These are phyloP conservation scores for Diospyros lotus DNA, from an alignment of 148 eudicot genomes.

Conservation along the genomic window DNA sequence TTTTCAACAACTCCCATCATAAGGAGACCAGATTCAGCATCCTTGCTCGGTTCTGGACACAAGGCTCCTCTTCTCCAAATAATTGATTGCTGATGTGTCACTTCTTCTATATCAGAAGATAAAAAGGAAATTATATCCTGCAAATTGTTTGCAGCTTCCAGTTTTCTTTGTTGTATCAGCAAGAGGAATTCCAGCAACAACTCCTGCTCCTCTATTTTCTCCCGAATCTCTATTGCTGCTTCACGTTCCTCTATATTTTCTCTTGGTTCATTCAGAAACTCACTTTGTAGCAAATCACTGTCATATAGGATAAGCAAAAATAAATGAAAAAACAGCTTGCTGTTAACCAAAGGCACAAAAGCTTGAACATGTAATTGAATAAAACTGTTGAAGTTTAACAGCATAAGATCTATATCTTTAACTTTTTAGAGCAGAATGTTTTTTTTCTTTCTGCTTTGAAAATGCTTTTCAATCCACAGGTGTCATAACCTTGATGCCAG, in stretches of 20 bases:
- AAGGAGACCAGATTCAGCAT: constrained; percentile 33
- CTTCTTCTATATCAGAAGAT: constrained; percentile 84
- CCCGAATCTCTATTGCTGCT: constrained; percentile 73
- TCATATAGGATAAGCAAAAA: not conserved
- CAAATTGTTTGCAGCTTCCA: constrained; percentile 66
- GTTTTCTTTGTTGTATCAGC: constrained; percentile 60
- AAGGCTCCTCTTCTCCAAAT: constrained; percentile 41
- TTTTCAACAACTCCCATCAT: constrained; percentile 21
- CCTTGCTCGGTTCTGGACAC: constrained; percentile 26
- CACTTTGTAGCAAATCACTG: constrained; percentile 91
- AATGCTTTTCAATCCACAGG: too few species aligned
- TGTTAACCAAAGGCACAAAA: not conserved
- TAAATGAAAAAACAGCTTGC: too few species aligned
- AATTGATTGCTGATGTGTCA: constrained; percentile 43
- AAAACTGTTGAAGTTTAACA: too few species aligned
- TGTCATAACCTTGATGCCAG: not conserved
- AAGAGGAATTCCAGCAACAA: constrained; percentile 74
- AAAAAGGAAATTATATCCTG: constrained; percentile 60
- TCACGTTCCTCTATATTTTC: constrained; percentile 72
- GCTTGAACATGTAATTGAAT: not conserved
- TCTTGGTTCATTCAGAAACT: constrained; percentile 75
- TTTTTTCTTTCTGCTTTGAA: too few species aligned
- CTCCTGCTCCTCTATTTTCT: constrained; percentile 85
- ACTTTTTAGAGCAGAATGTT: too few species aligned
- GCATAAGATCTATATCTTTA: too few species aligned